Evolutionary conservation across 1,284 basidiomycete genomes (phyloP).

Genomic region (Apiotrichum mycotoxinovorans): DNA sequence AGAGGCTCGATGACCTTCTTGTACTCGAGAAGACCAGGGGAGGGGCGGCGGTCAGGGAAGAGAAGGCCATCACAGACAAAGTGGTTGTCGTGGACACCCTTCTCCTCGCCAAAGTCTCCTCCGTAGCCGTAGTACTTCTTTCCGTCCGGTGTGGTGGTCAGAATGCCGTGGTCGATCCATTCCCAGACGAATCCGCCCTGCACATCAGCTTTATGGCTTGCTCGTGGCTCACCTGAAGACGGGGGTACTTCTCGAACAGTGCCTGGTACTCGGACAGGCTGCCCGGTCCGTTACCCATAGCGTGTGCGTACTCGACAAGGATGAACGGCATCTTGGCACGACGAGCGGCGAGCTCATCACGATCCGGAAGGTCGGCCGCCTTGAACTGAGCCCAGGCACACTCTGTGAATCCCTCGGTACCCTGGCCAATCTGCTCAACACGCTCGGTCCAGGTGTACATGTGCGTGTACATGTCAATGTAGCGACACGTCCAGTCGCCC

Average conservation of each 20-base stretch:
- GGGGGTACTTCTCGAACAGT: slow-evolving; percentile 22
- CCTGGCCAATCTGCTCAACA: slow-evolving; percentile 15
- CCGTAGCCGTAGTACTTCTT: slow-evolving; percentile 16
- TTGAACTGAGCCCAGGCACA: not conserved
- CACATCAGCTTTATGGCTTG: slow-evolving; percentile 7
- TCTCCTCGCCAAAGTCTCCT: slow-evolving; percentile 24
- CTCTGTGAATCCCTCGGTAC: slow-evolving; percentile 10
- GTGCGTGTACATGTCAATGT: slow-evolving; percentile 17
- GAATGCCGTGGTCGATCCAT: slow-evolving; percentile 25
- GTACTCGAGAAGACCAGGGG: slow-evolving; percentile 22
- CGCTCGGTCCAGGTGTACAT: slow-evolving; percentile 19
- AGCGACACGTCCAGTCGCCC: slow-evolving; percentile 9
- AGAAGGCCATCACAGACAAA: slow-evolving; percentile 25
- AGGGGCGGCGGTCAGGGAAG: slow-evolving; percentile 27
- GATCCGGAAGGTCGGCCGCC: not conserved
- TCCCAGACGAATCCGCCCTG: slow-evolving; percentile 25
- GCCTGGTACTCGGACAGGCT: slow-evolving; percentile 17
- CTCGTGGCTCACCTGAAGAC: slow-evolving; percentile 7
- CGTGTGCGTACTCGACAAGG: slow-evolving; percentile 21
- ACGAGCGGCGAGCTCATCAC: not conserved
- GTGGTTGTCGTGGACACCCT: slow-evolving; percentile 22
- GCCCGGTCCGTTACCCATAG: slow-evolving; percentile 26
- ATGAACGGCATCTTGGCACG: slow-evolving; percentile 19
- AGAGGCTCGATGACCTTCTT: slow-evolving; percentile 22
- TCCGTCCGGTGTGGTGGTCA: slow-evolving; percentile 2